Conservation (phyloP, 495 filamentous ascomycete species). For the Venustampulla echinocandica region DNA sequence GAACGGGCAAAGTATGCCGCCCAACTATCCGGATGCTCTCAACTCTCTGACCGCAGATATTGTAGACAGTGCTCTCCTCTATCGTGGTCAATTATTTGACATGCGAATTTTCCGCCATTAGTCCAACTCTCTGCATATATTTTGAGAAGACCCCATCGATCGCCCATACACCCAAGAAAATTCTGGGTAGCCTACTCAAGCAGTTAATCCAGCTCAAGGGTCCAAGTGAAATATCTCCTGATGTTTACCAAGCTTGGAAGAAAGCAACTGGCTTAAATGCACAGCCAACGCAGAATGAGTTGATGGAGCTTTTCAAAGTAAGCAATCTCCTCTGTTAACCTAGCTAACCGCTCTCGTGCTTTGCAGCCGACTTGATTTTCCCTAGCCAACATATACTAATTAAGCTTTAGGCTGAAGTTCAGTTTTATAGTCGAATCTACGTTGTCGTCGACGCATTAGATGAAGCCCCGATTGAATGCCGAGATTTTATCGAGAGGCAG, state of each 20-base stretch:
- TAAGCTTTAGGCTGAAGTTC: too few species aligned
- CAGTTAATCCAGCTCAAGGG: constrained; percentile 21
- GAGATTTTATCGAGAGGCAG: not conserved
- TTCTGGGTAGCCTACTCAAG: constrained; percentile 24
- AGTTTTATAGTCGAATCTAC: constrained; percentile 1
- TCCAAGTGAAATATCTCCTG: not conserved
- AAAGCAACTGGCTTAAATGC: constrained; percentile 5
- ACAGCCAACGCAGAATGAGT: not conserved
- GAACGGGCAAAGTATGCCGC: constrained; percentile 20
- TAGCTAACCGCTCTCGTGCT: too few species aligned
- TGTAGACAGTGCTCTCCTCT: constrained; percentile 19
- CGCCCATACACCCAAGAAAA: constrained; percentile 16
- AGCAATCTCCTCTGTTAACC: not conserved
- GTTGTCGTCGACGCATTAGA: constrained; percentile 13
- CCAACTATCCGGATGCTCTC: not conserved
- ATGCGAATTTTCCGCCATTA: not conserved
- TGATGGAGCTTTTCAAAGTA: not conserved
- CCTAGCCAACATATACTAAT: too few species aligned
- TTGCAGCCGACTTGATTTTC: too few species aligned
- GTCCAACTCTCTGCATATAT: constrained; percentile 24
- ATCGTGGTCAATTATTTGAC: constrained; percentile 17
- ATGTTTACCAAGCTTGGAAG: constrained; percentile 9
- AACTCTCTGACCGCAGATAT: not conserved
- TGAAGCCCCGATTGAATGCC: constrained; percentile 12
- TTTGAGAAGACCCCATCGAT: constrained; percentile 21